A percentile compares a stretch with the other conserved stretches of the same genome.
These are phyloP conservation scores for Holtermanniella nyarrowii DNA, from an alignment of 768 basidiomycete species.

Conservation along the genomic window DNA sequence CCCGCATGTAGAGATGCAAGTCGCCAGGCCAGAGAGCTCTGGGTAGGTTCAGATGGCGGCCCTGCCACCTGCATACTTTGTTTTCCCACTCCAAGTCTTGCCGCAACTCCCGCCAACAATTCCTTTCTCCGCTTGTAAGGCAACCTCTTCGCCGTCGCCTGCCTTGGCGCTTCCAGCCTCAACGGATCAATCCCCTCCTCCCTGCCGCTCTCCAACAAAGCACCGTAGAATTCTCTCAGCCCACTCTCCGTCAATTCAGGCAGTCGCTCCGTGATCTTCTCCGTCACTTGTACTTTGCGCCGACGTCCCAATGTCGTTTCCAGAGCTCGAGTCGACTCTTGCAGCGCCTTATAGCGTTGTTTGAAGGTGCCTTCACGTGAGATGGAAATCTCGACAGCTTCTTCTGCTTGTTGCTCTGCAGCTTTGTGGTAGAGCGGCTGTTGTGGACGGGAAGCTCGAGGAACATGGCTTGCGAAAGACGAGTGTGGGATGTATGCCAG, in stretches of 20 bases:
- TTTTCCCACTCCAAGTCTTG: no score
- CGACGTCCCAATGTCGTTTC: not conserved
- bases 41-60: no score
- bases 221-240: constrained; percentile 10
- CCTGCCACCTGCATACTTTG: no score
- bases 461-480: not conserved
- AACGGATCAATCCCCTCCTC: not conserved
- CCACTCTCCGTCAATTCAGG: constrained; percentile 11
- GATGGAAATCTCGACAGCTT: not conserved
- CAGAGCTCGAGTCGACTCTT: not conserved
- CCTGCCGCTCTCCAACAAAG: constrained; percentile 7
- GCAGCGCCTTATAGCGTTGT: not conserved
- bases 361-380: not conserved
- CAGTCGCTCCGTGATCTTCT: constrained; percentile 2
- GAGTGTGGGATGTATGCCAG: not conserved
- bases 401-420: not conserved
- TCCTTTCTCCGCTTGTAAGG: no score
- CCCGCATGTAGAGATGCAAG: no score
- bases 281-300: constrained; percentile 5
- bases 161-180: not conserved
- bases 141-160: no score
- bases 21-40: no score
- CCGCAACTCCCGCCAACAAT: no score
- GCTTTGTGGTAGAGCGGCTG: not conserved
- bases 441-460: not conserved